phyloP scores from a whole-genome alignment of 139 green algal genomes.

The Ulvella scutata region DNA sequence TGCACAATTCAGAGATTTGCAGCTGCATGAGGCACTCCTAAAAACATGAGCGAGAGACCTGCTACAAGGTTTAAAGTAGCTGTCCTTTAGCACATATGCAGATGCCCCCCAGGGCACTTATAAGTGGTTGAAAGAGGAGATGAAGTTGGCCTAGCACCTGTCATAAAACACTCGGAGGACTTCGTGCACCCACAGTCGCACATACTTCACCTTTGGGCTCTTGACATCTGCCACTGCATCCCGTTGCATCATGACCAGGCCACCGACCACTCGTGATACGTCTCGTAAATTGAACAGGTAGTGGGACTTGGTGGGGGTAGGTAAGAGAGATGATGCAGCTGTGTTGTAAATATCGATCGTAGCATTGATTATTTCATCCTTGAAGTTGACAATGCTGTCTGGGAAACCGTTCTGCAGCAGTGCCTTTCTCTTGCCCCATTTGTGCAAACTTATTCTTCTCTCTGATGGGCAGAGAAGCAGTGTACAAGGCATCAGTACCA shows the following conservation, averaged over 20 bases:
- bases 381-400: slow-evolving; percentile 14
- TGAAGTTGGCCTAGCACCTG: too few relatives aligned
- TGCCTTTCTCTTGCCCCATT: too few relatives aligned
- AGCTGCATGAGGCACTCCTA: too few relatives aligned
- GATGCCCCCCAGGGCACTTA: too few relatives aligned
- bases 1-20: too few relatives aligned
- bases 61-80: too few relatives aligned
- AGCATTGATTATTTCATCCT: slow-evolving; percentile 16
- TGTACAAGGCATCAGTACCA: too few relatives aligned
- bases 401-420: slow-evolving; percentile 15
- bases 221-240: background rate
- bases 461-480: too few relatives aligned
- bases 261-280: slow-evolving; percentile 19
- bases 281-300: slow-evolving; percentile 52
- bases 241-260: slow-evolving; percentile 5
- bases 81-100: too few relatives aligned
- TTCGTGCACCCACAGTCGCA: slow-evolving; percentile 26
- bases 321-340: slow-evolving; percentile 20
- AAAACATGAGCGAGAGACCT: too few relatives aligned
- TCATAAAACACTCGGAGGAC: slow-evolving; percentile 39
- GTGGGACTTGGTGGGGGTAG: slow-evolving; percentile 37
- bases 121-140: too few relatives aligned
- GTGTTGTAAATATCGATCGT: slow-evolving; percentile 33
- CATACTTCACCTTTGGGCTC: background rate
- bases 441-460: too few relatives aligned